Percentiles rank a stretch among this genome's conserved stretches.
Conservation (phyloP, 768 basidiomycete genomes). For the Artomyces pyxidatus region DNA sequence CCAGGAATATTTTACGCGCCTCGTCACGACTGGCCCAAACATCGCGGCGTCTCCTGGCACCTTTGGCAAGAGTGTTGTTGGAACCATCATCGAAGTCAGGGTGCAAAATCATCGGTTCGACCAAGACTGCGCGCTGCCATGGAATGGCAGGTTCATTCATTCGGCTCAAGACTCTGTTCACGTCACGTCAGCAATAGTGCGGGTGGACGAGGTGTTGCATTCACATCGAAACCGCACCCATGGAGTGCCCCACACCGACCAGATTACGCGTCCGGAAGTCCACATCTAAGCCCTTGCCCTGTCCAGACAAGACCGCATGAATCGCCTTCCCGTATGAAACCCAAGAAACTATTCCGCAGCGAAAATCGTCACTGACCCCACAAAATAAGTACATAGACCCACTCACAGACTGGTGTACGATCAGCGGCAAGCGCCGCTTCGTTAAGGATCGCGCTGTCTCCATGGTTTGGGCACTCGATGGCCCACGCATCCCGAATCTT, state of each 20-base stretch:
- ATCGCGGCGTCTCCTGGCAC: slow-evolving; percentile 37
- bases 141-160: slow-evolving; percentile 33
- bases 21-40: slow-evolving; percentile 45
- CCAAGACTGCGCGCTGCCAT: slow-evolving; percentile 33
- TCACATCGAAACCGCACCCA: slow-evolving; percentile 41
- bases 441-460: slow-evolving; percentile 43
- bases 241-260: slow-evolving; percentile 48
- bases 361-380: background rate
- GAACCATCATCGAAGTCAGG: background rate
- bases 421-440: slow-evolving; percentile 33
- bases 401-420: slow-evolving; percentile 35
- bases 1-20: slow-evolving; percentile 32
- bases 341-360: background rate
- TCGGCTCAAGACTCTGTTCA: slow-evolving; percentile 31
- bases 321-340: slow-evolving; percentile 32
- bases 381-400: background rate
- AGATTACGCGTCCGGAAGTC: slow-evolving; percentile 40
- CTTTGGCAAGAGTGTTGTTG: slow-evolving; percentile 17
- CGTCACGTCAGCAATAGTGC: background rate
- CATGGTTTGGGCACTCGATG: slow-evolving; percentile 48
- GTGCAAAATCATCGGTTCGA: slow-evolving; percentile 38
- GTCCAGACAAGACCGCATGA: slow-evolving; percentile 39
- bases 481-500: slow-evolving; percentile 43
- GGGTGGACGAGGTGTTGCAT: slow-evolving; percentile 12
- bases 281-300: slow-evolving; percentile 40